A percentile compares a stretch with the other conserved stretches of the same genome.
Evolutionary conservation across 2,329 filamentous ascomycete species (phyloP).

Genomic region (Coniochaeta sp.): DNA sequence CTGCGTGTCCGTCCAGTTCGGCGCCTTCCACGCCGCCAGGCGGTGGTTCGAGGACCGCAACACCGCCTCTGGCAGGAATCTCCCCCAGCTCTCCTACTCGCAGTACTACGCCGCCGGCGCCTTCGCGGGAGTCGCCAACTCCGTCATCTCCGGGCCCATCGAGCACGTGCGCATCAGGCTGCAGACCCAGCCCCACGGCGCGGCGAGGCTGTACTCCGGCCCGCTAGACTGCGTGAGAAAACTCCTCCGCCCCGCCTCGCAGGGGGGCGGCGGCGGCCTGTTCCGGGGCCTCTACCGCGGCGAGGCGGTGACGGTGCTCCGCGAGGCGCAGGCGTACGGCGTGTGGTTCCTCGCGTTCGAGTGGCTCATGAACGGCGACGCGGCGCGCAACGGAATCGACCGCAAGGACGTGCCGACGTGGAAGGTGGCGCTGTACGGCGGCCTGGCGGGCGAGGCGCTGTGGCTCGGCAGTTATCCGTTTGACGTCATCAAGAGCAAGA

Average conservation of each 20-base stretch:
- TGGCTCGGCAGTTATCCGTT: slow-evolving; percentile 94
- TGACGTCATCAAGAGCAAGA: slow-evolving; percentile 98
- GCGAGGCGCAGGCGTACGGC: slow-evolving; percentile 92
- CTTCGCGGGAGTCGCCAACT: slow-evolving; percentile 89
- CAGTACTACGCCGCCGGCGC: slow-evolving; percentile 91
- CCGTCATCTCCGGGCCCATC: slow-evolving; percentile 80
- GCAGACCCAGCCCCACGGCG: slow-evolving; percentile 91
- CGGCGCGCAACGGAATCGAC: slow-evolving; percentile 64
- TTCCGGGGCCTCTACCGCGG: slow-evolving; percentile 78
- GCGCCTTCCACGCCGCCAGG: slow-evolving; percentile 83
- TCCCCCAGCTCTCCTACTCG: slow-evolving; percentile 57
- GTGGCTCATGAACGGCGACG: slow-evolving; percentile 91
- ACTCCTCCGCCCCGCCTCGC: slow-evolving; percentile 51
- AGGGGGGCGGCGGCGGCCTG: slow-evolving; percentile 57
- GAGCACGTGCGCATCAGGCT: slow-evolving; percentile 95
- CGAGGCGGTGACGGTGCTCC: slow-evolving; percentile 72
- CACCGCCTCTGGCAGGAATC: slow-evolving; percentile 28
- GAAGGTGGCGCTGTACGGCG: slow-evolving; percentile 89
- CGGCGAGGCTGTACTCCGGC: slow-evolving; percentile 68
- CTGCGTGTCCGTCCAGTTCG: slow-evolving; percentile 97
- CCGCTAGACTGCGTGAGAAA: slow-evolving; percentile 88
- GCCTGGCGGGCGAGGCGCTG: slow-evolving; percentile 84
- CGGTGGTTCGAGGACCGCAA: slow-evolving; percentile 1
- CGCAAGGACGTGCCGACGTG: slow-evolving; percentile 72
- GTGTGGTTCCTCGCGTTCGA: slow-evolving; percentile 94